These are phyloP conservation scores for Trichoderma sp. DNA, from an alignment of 2,329 filamentous ascomycete genomes.

Conservation along the genomic window DNA sequence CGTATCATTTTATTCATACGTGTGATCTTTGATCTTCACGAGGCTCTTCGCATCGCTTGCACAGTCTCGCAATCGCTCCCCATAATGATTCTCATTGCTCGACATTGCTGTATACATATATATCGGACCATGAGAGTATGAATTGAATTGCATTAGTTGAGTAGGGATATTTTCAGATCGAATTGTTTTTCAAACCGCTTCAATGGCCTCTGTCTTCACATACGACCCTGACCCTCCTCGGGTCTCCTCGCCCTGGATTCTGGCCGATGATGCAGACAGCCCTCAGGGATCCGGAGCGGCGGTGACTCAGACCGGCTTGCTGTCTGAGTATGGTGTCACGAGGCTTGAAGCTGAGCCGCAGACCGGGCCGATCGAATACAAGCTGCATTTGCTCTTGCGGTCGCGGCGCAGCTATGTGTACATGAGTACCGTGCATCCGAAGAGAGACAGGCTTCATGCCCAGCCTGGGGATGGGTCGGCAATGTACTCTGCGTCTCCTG, in stretches of 20 bases:
- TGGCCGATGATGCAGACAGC: conserved; percentile 48
- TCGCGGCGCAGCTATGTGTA: conserved; percentile 72
- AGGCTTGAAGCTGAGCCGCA: conserved; percentile 89
- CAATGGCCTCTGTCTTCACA: conserved; percentile 94
- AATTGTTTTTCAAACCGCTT: neutral
- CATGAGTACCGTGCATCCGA: conserved; percentile 59
- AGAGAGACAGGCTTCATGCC: conserved; percentile 6
- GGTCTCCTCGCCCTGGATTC: conserved; percentile 88
- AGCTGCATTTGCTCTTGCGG: conserved; percentile 83
- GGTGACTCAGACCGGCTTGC: conserved; percentile 37
- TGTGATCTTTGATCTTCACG: neutral
- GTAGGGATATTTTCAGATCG: neutral
- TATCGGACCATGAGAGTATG: neutral
- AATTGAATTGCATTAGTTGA: neutral
- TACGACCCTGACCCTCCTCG: conserved; percentile 85
- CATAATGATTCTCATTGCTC: conserved; percentile 17
- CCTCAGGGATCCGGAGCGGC: conserved; percentile 34
- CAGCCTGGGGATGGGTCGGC: conserved; percentile 9
- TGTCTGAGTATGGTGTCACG: conserved; percentile 66
- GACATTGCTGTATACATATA: neutral
- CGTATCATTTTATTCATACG: neutral
- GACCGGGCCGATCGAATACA: conserved; percentile 94
- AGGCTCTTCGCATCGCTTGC: neutral
- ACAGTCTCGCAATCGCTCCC: neutral
- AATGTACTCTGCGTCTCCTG: conserved; percentile 29